These are phyloP conservation scores for Parastagonospora nodorum DNA, from an alignment of 2,329 filamentous ascomycete genomes.

Conservation along the genomic window DNA sequence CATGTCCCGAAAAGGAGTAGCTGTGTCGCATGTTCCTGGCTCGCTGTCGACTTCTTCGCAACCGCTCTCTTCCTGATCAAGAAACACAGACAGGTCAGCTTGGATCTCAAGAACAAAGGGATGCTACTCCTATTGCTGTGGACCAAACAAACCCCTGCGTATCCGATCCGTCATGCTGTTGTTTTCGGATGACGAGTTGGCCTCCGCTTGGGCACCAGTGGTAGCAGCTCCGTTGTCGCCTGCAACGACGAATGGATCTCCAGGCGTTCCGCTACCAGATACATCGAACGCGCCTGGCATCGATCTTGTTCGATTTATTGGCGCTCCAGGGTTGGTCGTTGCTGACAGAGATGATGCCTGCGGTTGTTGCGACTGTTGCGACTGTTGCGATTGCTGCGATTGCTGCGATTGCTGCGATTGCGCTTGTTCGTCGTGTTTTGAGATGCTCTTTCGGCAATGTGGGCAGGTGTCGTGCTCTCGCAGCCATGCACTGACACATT, in stretches of 20 bases:
- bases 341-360: too few species aligned
- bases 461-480: slow-evolving; percentile 92
- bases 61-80: neutral
- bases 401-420: slow-evolving; percentile 4
- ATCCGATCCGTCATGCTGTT: slow-evolving; percentile 34
- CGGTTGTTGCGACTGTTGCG: too few species aligned
- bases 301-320: slow-evolving; percentile 14
- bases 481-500: slow-evolving; percentile 83
- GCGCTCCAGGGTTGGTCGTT: slow-evolving; percentile 10
- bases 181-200: slow-evolving; percentile 10
- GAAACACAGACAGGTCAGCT: slow-evolving; percentile 7
- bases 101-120: neutral
- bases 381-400: too few species aligned
- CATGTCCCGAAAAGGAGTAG: neutral
- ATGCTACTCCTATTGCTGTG: slow-evolving; percentile 17
- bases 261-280: slow-evolving; percentile 20
- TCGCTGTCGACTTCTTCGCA: neutral
- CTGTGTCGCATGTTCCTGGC: neutral
- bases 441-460: slow-evolving; percentile 68
- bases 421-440: slow-evolving; percentile 38
- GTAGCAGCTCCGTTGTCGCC: slow-evolving; percentile 11
- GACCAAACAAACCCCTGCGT: slow-evolving; percentile 43
- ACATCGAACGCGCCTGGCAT: slow-evolving; percentile 40
- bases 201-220: slow-evolving; percentile 11
- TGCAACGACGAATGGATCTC: slow-evolving; percentile 26